These are phyloP conservation scores for Clohesyomyces aquaticus DNA, from an alignment of 495 filamentous ascomycete species.

Conservation along the genomic window DNA sequence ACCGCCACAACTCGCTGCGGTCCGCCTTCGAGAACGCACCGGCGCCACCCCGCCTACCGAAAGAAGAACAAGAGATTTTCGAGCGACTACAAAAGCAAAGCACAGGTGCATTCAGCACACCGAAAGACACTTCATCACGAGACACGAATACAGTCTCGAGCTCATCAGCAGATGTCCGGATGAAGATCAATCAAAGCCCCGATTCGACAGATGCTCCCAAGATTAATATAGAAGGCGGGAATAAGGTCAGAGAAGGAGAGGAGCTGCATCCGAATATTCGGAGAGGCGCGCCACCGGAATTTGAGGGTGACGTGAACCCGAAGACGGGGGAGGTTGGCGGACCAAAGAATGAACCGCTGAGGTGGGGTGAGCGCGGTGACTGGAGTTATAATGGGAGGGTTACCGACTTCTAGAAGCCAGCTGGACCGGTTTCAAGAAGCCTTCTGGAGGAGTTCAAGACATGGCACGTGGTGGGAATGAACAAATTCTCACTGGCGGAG, in stretches of 20 bases:
- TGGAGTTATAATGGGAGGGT: conserved; percentile 97
- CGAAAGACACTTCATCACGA: conserved; percentile 44
- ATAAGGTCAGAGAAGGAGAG: conserved; percentile 43
- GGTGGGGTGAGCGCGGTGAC: conserved; percentile 81
- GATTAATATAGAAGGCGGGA: too few relatives aligned
- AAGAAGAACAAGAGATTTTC: conserved; percentile 89
- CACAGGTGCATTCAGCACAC: conserved; percentile 74
- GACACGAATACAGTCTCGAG: conserved; percentile 13
- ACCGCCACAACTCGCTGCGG: conserved; percentile 16
- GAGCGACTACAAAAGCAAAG: conserved; percentile 78
- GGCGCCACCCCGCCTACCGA: conserved; percentile 79
- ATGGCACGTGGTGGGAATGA: too few relatives aligned
- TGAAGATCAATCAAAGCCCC: conserved; percentile 48
- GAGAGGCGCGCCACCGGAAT: conserved; percentile 81
- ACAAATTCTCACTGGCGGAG: too few relatives aligned
- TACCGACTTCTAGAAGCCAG: conserved; percentile 76
- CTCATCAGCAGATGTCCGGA: conserved; percentile 16
- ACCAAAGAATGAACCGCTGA: conserved; percentile 94
- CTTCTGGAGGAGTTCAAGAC: too few relatives aligned
- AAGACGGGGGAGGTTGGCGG: conserved; percentile 96
- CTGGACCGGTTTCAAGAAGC: too few relatives aligned
- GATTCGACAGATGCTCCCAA: conserved; percentile 41
- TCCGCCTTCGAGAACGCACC: conserved; percentile 56
- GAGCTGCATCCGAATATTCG: conserved; percentile 72
- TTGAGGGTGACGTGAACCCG: conserved; percentile 90